Base-by-base conservation (phyloP, 1,139 yeast genomes). In the Pichia sp. region DNA sequence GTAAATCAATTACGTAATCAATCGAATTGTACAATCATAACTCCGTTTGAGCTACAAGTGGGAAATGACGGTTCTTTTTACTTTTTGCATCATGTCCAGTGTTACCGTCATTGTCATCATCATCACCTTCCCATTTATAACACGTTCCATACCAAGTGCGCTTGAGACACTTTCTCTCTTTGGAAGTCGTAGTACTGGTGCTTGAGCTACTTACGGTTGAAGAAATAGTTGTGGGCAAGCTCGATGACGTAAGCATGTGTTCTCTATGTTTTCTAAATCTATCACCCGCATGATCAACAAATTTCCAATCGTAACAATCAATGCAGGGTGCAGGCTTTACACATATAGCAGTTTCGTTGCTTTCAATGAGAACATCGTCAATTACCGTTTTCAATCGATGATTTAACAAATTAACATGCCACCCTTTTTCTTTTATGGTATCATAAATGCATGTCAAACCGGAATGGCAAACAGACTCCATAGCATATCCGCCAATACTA, bases 391-490 rank as follows among this genome's bases (percentile, higher is more conserved):
- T 95, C 48, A 92, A 87, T 38, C 97, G 72, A 62, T 92, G 99
- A 62, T 92, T 87, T 52, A 86, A 69, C 62, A 94, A 66, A 54
- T 84, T 87, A 11, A 90, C 94, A 55, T 79, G 81, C 97, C 97
- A 92, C 3, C 97, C 97, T 52, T 74, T 68, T 56, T 92, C 97
- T 4, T 76, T 73, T 16, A 90, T 96, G 27, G 85, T 92, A 58
- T 92, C 98, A 65, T 92, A 94, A 27, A 83, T 74, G 61, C 98
- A 92, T 46, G 79, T 80, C 58, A 76, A 75, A 0, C 98, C 99
- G 0, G 96, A 78, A 61, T 92, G 99, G 60, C 99, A 92, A 37
- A 83, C 82, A 0, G 97, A 84, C 61, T 92, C 98, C 97, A 92
- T 83, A 9, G 98, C 98, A 63, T 88, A 92, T 0, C 98, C 98